Evolutionary conservation across 2,329 filamentous ascomycete species (phyloP).

Genomic region (Blastomyces parvus): DNA sequence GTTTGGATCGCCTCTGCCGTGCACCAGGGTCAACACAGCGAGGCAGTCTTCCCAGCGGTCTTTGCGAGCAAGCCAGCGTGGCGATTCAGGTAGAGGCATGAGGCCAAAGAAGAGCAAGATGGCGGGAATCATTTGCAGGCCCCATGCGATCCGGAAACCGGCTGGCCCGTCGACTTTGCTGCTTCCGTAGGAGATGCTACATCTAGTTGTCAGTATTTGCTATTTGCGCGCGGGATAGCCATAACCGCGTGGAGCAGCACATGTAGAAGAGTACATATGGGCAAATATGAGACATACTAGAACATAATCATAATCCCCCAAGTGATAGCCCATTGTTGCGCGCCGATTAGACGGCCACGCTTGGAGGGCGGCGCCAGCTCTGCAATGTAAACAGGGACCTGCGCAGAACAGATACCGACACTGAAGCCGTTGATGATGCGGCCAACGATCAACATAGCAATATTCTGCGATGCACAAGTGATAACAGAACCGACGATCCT

Average conservation of each 20-base stretch:
- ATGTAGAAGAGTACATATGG: neutral
- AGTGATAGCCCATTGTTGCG: conserved; percentile 37
- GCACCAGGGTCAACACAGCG: conserved; percentile 46
- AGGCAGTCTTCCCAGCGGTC: conserved; percentile 49
- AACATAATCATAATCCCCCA: conserved; percentile 50
- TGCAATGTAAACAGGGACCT: conserved; percentile 34
- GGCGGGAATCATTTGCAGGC: conserved; percentile 53
- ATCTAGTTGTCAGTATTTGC: conserved; percentile 9
- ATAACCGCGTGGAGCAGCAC: neutral
- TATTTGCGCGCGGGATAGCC: neutral
- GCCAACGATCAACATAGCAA: conserved; percentile 47
- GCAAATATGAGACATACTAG: conserved; percentile 33
- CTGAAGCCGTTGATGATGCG: conserved; percentile 36
- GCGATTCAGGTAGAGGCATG: conserved; percentile 46
- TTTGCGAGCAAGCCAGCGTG: conserved; percentile 54
- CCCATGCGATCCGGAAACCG: conserved; percentile 57
- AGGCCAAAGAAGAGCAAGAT: conserved; percentile 50
- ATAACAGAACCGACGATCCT: conserved; percentile 50
- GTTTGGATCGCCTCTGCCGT: conserved; percentile 55
- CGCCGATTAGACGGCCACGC: conserved; percentile 33
- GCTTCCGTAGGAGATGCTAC: conserved; percentile 48
- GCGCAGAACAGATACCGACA: conserved; percentile 35
- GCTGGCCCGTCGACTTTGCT: conserved; percentile 47
- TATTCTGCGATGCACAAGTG: conserved; percentile 53
- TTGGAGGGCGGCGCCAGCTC: conserved; percentile 35